These are phyloP conservation scores for Melanomma pulvis-pyrius DNA, from an alignment of 495 filamentous ascomycete species.

Conservation along the genomic window DNA sequence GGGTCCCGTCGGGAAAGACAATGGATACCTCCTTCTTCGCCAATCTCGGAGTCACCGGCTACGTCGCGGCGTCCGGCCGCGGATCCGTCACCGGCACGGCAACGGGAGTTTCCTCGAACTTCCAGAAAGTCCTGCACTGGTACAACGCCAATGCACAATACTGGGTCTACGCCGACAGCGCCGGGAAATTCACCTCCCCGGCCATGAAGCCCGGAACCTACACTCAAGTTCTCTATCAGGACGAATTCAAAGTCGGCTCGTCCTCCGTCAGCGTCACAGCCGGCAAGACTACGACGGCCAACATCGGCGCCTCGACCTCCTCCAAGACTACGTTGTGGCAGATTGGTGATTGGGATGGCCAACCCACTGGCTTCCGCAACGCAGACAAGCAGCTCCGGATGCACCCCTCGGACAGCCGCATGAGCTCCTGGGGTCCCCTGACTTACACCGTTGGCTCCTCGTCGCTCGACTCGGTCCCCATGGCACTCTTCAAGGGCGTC, in stretches of 20 bases:
- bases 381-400: conserved; percentile 66
- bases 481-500: conserved; percentile 65
- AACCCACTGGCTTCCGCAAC: conserved; percentile 67
- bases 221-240: conserved; percentile 68
- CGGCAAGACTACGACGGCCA: conserved; percentile 55
- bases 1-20: conserved; percentile 52
- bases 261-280: conserved; percentile 58
- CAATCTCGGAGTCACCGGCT: conserved; percentile 60
- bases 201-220: conserved; percentile 70
- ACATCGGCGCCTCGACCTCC: conserved; percentile 54
- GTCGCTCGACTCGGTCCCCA: conserved; percentile 58
- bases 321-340: conserved; percentile 60
- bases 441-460: conserved; percentile 64
- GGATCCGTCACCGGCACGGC: conserved; percentile 64
- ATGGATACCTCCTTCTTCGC: conserved; percentile 64
- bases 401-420: conserved; percentile 67
- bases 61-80: conserved; percentile 55
- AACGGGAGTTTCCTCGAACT: conserved; percentile 49
- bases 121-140: conserved; percentile 66
- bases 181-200: conserved; percentile 62
- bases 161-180: conserved; percentile 60
- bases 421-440: conserved; percentile 59
- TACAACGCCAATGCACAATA: conserved; percentile 65
- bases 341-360: conserved; percentile 66
- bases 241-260: conserved; percentile 60